Evolutionary conservation across 345 rosid species (phyloP), one percentile per base, ranked within the genome.

Genomic region (Salix exigua): DNA sequence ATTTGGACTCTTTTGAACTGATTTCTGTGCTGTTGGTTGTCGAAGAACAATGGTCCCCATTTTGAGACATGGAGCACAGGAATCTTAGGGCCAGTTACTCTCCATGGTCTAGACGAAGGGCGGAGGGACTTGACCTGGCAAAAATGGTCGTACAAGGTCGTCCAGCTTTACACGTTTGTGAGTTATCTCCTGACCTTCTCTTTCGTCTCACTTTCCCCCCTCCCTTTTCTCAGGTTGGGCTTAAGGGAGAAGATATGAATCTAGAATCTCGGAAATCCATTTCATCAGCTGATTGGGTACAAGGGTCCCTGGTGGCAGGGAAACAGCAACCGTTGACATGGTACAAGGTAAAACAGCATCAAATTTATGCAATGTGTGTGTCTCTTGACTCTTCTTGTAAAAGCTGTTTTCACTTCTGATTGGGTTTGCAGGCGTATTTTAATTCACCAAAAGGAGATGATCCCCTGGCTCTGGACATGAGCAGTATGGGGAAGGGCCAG

Each of bases 61-160:
- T 81, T 68, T 61, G 83, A 81, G 78, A 77, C 75, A 51, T 72
- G 73, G 71, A 77, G 40, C 61, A 66, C 80, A 12, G 83, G 83
- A 37, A 68, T 81, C 18, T 71, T 44, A 37, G 83, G 83, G 2
- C 83, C 83, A n/a, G 78, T 81, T 17, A 66, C 70, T 35, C 66
- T 81, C 55, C 74, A 64, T 42, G 83, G 83, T 25, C 77, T 81
- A 2, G 77, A 68, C 21, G 26, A 72, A 38, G 83, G 80, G n/a
- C 16, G 68, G 5, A 60, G 62, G 38, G 83, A 81, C 74, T 51
- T 81, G 80, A 67, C 80, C 13, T 28, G 75, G 77, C 80, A 73
- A 21, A 69, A 70, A 77, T 81, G 84, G 81, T 48, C 81, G 14
- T 77, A 81, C 37, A 70, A 81, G 77, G 79, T 80, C 55, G 46